phyloP scores from a whole-genome alignment of 805 yeast genomes.

The Cyberlindnera galapagoensis region DNA sequence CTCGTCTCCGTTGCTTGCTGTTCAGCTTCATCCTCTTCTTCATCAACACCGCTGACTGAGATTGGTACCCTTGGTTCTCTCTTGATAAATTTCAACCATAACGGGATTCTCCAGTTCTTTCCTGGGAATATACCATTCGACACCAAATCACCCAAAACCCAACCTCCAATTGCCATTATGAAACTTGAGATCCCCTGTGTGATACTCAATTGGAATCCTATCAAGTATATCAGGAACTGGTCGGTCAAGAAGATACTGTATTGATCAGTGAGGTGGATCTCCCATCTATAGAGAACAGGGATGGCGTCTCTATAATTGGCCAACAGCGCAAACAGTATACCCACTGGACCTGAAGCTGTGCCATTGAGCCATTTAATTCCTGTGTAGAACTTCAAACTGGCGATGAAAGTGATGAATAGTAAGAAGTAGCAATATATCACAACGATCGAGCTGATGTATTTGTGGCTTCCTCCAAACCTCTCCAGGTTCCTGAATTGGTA shows the following conservation, averaged over 20 bases:
- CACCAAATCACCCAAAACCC: constrained; percentile 31
- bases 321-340: constrained; percentile 28
- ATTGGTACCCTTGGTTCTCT: constrained; percentile 3
- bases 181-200: constrained; percentile 25
- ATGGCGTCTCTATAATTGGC: constrained; percentile 30
- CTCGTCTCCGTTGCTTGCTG: constrained; percentile 26
- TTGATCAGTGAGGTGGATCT: constrained; percentile 13
- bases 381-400: constrained; percentile 16
- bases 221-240: constrained; percentile 28
- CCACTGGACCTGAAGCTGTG: constrained; percentile 27
- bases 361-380: constrained; percentile 13
- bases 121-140: constrained; percentile 32
- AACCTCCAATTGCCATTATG: constrained; percentile 28
- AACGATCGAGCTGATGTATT: constrained; percentile 23
- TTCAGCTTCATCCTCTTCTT: constrained; percentile 13
- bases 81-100: constrained; percentile 9
- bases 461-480: constrained; percentile 31
- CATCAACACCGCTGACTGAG: neutral
- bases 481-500: constrained; percentile 34
- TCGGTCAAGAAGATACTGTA: constrained; percentile 24
- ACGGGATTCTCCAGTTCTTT: constrained; percentile 33
- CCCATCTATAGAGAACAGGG: constrained; percentile 35
- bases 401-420: constrained; percentile 7
- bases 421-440: constrained; percentile 15
- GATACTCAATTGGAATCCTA: constrained; percentile 28